Conservation (phyloP, 768 basidiomycete genomes). For the Tubosaeta brunneosetosa region DNA sequence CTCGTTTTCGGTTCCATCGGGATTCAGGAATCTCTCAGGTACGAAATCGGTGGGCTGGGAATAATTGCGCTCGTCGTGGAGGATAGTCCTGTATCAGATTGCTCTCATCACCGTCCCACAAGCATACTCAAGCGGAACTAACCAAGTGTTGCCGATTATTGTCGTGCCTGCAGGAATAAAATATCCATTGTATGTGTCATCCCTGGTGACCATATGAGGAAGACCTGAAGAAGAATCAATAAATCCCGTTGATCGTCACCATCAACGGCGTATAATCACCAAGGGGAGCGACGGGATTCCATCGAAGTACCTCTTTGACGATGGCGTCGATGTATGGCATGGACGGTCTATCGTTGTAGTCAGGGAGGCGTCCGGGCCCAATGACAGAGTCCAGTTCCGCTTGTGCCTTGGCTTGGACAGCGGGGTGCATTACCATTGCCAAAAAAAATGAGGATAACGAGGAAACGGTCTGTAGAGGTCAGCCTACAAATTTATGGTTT, state of each 20-base stretch:
- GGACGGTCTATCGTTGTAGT: constrained; percentile 27
- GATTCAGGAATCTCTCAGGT: constrained; percentile 36
- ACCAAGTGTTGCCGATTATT: constrained; percentile 60
- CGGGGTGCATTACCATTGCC: constrained; percentile 28
- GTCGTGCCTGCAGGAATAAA: constrained; percentile 39
- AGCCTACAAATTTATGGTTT: neutral
- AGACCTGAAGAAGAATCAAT: constrained; percentile 19
- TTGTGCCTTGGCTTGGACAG: constrained; percentile 27
- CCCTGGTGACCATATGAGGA: constrained; percentile 31
- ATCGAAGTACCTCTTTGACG: constrained; percentile 30
- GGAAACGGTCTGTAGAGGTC: constrained; percentile 23
- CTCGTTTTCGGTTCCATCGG: constrained; percentile 34
- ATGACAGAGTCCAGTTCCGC: constrained; percentile 25
- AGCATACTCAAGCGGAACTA: neutral
- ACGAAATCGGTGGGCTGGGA: constrained; percentile 31
- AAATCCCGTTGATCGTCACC: constrained; percentile 9
- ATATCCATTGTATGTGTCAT: constrained; percentile 29
- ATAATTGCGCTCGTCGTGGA: constrained; percentile 36
- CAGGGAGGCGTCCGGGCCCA: constrained; percentile 27
- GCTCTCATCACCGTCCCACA: constrained; percentile 5
- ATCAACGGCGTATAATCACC: constrained; percentile 20
- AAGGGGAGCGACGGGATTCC: constrained; percentile 32
- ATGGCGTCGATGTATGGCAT: constrained; percentile 26
- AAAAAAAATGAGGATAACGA: constrained; percentile 29
- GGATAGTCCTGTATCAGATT: constrained; percentile 30